These are phyloP conservation scores for Ogataea allantospora DNA, from an alignment of 805 yeast genomes.

Conservation along the genomic window DNA sequence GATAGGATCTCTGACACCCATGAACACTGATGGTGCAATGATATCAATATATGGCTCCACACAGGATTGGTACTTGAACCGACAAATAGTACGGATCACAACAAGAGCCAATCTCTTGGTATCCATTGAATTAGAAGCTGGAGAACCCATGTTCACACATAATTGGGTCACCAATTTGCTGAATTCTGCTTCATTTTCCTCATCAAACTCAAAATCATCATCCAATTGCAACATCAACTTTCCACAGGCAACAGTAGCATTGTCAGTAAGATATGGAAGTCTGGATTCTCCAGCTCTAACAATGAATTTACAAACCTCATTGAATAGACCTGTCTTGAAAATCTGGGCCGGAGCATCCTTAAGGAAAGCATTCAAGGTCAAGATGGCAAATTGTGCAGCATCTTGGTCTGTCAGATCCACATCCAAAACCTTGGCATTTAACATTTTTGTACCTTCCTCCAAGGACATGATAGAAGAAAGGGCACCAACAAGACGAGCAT, in stretches of 20 bases:
- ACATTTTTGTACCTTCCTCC: slow-evolving; percentile 62
- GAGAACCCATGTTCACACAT: slow-evolving; percentile 47
- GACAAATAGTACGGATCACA: slow-evolving; percentile 69
- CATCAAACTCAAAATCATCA: slow-evolving; percentile 34
- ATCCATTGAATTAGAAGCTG: slow-evolving; percentile 64
- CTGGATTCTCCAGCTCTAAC: slow-evolving; percentile 41
- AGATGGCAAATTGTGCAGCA: slow-evolving; percentile 59
- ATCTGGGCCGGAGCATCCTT: slow-evolving; percentile 71
- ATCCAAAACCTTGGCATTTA: slow-evolving; percentile 57
- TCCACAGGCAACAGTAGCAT: slow-evolving; percentile 77
- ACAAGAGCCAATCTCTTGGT: slow-evolving; percentile 78
- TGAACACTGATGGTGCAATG: slow-evolving; percentile 71
- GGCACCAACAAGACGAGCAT: slow-evolving; percentile 78
- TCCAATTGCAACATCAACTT: slow-evolving; percentile 62
- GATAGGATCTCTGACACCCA: slow-evolving; percentile 80
- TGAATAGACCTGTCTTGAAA: slow-evolving; percentile 48
- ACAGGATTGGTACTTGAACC: slow-evolving; percentile 51
- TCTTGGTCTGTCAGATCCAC: slow-evolving; percentile 38
- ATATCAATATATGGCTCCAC: slow-evolving; percentile 53
- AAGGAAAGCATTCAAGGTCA: slow-evolving; percentile 76
- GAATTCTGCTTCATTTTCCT: slow-evolving; percentile 37
- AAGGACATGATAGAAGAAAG: slow-evolving; percentile 62
- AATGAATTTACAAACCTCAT: slow-evolving; percentile 50
- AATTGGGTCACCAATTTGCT: slow-evolving; percentile 48
- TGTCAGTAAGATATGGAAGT: slow-evolving; percentile 61